A percentile compares a stretch with the other conserved stretches of the same genome.
Evolutionary conservation across 495 filamentous ascomycete species (phyloP).

Genomic region (Staphylotrichum tortipilum): DNA sequence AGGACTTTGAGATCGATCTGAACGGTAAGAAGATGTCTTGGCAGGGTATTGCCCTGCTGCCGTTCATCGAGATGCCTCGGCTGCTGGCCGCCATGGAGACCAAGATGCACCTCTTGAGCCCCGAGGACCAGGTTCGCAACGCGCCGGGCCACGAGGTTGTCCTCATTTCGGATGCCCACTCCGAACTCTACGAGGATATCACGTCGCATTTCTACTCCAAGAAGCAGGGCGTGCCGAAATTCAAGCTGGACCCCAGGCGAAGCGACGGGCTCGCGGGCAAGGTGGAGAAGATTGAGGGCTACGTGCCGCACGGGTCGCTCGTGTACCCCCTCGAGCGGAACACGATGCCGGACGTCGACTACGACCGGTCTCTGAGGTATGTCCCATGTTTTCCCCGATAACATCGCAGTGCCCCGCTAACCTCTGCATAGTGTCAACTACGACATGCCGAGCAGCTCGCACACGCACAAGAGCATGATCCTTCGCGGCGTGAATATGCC

Average conservation of each 20-base stretch:
- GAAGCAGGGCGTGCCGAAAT: constrained; percentile 56
- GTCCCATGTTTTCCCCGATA: neutral
- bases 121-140: constrained; percentile 74
- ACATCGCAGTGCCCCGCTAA: constrained; percentile 8
- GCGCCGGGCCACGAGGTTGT: constrained; percentile 71
- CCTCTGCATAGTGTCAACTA: constrained; percentile 65
- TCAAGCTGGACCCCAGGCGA: constrained; percentile 60
- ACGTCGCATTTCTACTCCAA: constrained; percentile 83
- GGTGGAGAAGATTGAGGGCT: constrained; percentile 70
- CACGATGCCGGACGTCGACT: constrained; percentile 66
- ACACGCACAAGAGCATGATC: constrained; percentile 88
- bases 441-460: constrained; percentile 59
- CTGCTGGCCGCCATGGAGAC: constrained; percentile 74
- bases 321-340: constrained; percentile 53
- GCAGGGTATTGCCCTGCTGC: constrained; percentile 90
- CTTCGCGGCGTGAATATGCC: constrained; percentile 72
- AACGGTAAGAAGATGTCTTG: constrained; percentile 98
- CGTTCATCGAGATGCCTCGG: constrained; percentile 90
- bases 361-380: constrained; percentile 75
- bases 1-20: constrained; percentile 83
- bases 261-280: constrained; percentile 73
- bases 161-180: constrained; percentile 70
- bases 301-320: constrained; percentile 61
- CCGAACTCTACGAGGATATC: constrained; percentile 70
- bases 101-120: constrained; percentile 68